Evolutionary conservation across 306 rosid species (phyloP).

Genomic region (cucumber (Cucumis sativus)): Cucumber_9930_V3 NC_026656.2:18022001-18022500

Average conservation of each 20-base stretch:
- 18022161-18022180: not conserved
- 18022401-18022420: slow-evolving; percentile 36
- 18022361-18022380: not conserved
- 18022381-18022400: slow-evolving; percentile 46
- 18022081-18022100: too few species aligned
- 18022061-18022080: not conserved
- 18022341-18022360: slow-evolving; percentile 6
- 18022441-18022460: slow-evolving; percentile 54
- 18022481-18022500: slow-evolving; percentile 55
- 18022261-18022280: slow-evolving; percentile 27
- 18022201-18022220: slow-evolving; percentile 9
- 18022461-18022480: slow-evolving; percentile 31
- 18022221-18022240: slow-evolving; percentile 15
- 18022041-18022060: not conserved
- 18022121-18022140: not conserved
- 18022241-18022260: slow-evolving; percentile 47
- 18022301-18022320: slow-evolving; percentile 20
- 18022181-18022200: not conserved
- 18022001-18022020: not conserved
- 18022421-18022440: slow-evolving; percentile 47
- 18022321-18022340: slow-evolving; percentile 20
- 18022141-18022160: not conserved
- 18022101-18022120: not conserved
- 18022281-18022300: slow-evolving; percentile 20
- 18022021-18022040: not conserved